Base-by-base conservation (phyloP, 2,329 filamentous ascomycete species). In the Macrophomina pseudophaseolina region DNA sequence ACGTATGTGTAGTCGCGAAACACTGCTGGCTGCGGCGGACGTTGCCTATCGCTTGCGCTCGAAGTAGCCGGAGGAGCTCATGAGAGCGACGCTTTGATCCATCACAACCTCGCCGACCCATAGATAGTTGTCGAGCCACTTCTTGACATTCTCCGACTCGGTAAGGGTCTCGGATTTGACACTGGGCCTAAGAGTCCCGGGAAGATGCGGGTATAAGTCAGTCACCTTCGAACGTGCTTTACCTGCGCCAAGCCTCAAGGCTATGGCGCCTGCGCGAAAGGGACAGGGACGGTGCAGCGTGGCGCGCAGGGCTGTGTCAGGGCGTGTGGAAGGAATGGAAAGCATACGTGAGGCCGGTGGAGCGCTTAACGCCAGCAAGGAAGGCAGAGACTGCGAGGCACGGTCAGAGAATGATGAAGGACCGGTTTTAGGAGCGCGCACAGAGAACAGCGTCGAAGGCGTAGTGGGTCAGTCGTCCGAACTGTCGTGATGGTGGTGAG, bases 61-160 rank as follows among this genome's bases (percentile, higher is more conserved):
- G 78, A 99, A 99, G 81, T 89, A 99, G 68, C 90, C 87, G 76
- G 92, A 96, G 58, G 91, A 90, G 49, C 93, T 91, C 77, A 97
- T 92, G 66, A 98, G 87, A 48, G 94, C 94, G 38, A 98, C 93
- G 35, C 93, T 96, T 83, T 96, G 91, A 80, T 99, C 95, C 93
- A 99, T 97, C 70, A 97, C 91, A 88, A 93, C 97, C 83, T 99
- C 95, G 73, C 95, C 95, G 18, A 97, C 90, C 69, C 93, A 93
- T 51, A 98, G 88, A 79, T 98, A 98, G 78, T 91, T 94, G 75
- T 94, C 91, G 71, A 98, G 88, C 93, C 94, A 98, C 75, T 89
- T 90, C 78, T 91, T 90, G 72, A 95, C 80, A 69, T 94, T 90
- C 78, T 92, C 91, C 79, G 89, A 94, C 67, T 96, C 92, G 77